These are phyloP conservation scores for Boletus reticuloceps DNA, from an alignment of 768 basidiomycete species.

Conservation along the genomic window DNA sequence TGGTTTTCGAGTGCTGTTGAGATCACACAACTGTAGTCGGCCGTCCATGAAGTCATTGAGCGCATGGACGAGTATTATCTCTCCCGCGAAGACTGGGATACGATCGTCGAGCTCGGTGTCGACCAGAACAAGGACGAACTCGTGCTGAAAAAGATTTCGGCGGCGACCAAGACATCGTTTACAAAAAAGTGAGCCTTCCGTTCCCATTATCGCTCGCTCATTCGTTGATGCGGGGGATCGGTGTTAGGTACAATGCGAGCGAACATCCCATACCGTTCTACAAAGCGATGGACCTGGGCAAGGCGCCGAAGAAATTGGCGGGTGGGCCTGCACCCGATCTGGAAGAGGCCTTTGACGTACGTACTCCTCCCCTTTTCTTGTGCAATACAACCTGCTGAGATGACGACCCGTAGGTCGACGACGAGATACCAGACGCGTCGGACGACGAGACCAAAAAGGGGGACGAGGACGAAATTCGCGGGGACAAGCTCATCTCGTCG, in stretches of 20 bases:
- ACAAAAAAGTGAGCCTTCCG: conserved; percentile 68
- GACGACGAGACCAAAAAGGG: conserved; percentile 44
- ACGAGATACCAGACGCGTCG: conserved; percentile 42
- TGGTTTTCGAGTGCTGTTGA: not conserved
- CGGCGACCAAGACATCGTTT: conserved; percentile 78
- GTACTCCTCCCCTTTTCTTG: conserved; percentile 17
- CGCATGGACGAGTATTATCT: conserved; percentile 94
- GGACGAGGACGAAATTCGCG: conserved; percentile 41
- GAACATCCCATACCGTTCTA: conserved; percentile 97
- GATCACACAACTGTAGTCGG: conserved; percentile 28
- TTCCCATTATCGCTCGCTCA: not conserved
- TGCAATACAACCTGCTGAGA: not conserved
- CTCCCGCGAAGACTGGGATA: conserved; percentile 95
- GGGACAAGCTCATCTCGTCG: conserved; percentile 61
- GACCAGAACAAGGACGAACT: conserved; percentile 71
- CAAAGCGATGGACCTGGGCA: conserved; percentile 79
- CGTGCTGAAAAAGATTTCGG: conserved; percentile 80
- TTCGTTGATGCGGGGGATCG: not conserved
- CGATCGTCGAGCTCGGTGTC: conserved; percentile 89
- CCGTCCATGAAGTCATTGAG: conserved; percentile 78
- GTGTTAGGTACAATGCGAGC: conserved; percentile 74
- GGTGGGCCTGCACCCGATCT: conserved; percentile 79
- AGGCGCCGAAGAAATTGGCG: conserved; percentile 75
- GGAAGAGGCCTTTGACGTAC: conserved; percentile 86
- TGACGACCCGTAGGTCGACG: conserved; percentile 41